Evolutionary conservation across 441 rosid species (phyloP), one percentile per base, ranked within the genome.

Genomic region (Gossypium gossypioides): DNA sequence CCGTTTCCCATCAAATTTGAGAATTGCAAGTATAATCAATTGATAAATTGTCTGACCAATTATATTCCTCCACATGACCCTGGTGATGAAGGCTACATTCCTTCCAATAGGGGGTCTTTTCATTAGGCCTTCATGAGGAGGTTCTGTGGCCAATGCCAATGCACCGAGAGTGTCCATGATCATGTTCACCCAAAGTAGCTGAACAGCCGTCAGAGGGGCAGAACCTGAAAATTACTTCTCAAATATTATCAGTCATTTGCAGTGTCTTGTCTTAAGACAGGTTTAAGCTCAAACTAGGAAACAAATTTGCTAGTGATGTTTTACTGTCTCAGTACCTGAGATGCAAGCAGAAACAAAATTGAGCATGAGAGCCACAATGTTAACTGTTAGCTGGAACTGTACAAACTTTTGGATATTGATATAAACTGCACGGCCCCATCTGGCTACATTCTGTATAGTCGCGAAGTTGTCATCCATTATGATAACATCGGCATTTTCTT

Each of bases 181-280:
- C 85, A 84, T 82, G 84, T 84, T 84, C 72, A 84, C 87, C 87
- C 85, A 84, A 0, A 88, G 89, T 77, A 88, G 77, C 68, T 88
- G 93, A 71, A 87, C 91, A 67, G 93, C 93, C 2, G 91, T 88
- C 15, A 88, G 89, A 46, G 93, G 87, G 37, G 84, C 83, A 69
- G 84, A 72, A 24, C 85, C 87, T 84, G 82, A 55, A 78, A 3
- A 24, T 67, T 63, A 15, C 18, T 21, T 40, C 44, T 42, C 72
- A 7, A 40, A 12, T 34, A 10, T 27, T 37, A 2, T 72, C 54
- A 71, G 69, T 69, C 61, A 67, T 52, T 58, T 57, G 32, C 27
- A 66, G 46, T n/a, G 32, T 27, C 44, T 50, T 15, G 19, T 67
- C 44, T 27, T 15, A 67, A 46, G 42, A 19, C 37, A 2, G 56